phyloP scores from a whole-genome alignment of 495 filamentous ascomycete species.

The Neurospora sp. region DNA sequence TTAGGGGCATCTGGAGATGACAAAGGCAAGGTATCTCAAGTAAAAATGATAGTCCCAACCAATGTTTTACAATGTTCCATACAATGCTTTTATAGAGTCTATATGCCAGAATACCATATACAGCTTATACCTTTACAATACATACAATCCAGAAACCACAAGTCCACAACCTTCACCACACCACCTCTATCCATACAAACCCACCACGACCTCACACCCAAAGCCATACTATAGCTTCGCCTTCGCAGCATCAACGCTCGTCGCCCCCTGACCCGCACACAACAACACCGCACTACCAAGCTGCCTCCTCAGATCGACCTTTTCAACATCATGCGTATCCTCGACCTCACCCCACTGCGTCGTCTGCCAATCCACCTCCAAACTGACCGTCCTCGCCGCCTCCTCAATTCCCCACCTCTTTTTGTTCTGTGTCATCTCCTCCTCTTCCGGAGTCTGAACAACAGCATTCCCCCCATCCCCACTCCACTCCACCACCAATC shows the following conservation, averaged over 20 bases:
- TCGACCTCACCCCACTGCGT: constrained; percentile 92
- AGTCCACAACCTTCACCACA: background rate
- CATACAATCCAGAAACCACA: background rate
- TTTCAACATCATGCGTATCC: constrained; percentile 95
- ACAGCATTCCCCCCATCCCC: constrained; percentile 37
- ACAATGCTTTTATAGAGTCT: too few species aligned
- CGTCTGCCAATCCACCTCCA: constrained; percentile 90
- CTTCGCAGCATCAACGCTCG: background rate
- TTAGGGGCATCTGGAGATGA: too few species aligned
- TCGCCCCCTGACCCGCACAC: constrained; percentile 46
- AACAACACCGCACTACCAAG: constrained; percentile 76
- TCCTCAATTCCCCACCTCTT: constrained; percentile 54
- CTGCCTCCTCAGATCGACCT: constrained; percentile 81
- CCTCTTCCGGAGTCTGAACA: too few species aligned
- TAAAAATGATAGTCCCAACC: too few species aligned
- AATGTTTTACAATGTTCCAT: background rate
- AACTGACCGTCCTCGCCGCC: constrained; percentile 63
- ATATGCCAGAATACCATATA: background rate
- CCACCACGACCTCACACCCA: background rate
- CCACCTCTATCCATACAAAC: background rate
- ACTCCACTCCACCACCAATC: constrained; percentile 84
- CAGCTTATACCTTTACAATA: background rate
- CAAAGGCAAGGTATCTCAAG: too few species aligned
- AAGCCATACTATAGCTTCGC: background rate
- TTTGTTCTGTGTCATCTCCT: too few species aligned